phyloP scores from a whole-genome alignment of 495 filamentous ascomycete species.

The Podospora conica region DNA sequence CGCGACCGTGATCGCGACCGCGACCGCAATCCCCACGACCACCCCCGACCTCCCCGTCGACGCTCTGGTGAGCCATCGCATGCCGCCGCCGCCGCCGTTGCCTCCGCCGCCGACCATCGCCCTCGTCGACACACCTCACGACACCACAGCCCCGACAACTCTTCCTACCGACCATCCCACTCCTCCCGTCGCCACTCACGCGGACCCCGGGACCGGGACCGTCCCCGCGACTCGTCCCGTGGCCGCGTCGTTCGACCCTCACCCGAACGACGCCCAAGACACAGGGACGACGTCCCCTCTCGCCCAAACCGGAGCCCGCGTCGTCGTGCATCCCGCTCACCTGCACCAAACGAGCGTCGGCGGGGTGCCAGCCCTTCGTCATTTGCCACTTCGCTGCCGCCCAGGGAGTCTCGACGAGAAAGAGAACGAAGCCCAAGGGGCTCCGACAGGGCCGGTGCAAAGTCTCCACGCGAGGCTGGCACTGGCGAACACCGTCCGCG shows the following conservation, averaged over 20 bases:
- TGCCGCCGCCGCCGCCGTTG: neutral
- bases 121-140: slow-evolving; percentile 19
- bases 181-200: slow-evolving; percentile 24
- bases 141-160: slow-evolving; percentile 32
- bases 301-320: slow-evolving; percentile 3
- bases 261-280: slow-evolving; percentile 22
- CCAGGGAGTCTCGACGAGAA: slow-evolving; percentile 33
- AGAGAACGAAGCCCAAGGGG: slow-evolving; percentile 26
- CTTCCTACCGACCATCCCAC: slow-evolving; percentile 23
- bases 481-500: slow-evolving; percentile 6
- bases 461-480: slow-evolving; percentile 19
- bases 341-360: slow-evolving; percentile 34
- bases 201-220: slow-evolving; percentile 25
- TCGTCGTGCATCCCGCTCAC: slow-evolving; percentile 28
- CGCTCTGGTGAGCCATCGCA: slow-evolving; percentile 9
- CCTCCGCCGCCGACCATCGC: slow-evolving; percentile 4
- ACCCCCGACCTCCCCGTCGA: slow-evolving; percentile 7
- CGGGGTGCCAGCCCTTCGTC: slow-evolving; percentile 33
- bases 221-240: slow-evolving; percentile 28
- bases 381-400: slow-evolving; percentile 17
- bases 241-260: slow-evolving; percentile 27
- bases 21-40: neutral
- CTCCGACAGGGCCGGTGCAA: slow-evolving; percentile 21
- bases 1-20: slow-evolving; percentile 6
- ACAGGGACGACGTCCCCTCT: slow-evolving; percentile 16